Base-by-base conservation (phyloP, 768 basidiomycete species). In the Xanthoconium stramineum region DNA sequence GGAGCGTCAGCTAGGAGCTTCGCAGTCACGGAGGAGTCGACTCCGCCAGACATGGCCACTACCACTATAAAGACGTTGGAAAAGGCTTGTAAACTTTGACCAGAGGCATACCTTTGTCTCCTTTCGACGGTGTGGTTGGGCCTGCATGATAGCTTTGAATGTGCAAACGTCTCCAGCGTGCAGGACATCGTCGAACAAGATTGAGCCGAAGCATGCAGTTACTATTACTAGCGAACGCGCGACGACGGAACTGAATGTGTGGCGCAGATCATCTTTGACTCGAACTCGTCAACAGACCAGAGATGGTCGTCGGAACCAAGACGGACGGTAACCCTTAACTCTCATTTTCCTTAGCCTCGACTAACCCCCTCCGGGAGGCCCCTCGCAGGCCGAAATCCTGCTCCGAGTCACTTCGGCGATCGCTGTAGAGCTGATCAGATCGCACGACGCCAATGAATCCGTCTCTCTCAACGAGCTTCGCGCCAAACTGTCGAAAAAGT, bases 31-130 rank as follows among this genome's bases (percentile, higher is more conserved):
- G 91, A 93, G 6, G 94, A 96, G 69, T 98, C 95, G 13, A 98
- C 94, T 4, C 95, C 95, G 29, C 95, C 95, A 0, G 92, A 95
- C 90, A 97, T 94, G 20, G 90, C 93, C 9, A 96, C 83, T 7
- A 91, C 83, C 46, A 98, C 94, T 94, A 57, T 4, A 50, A 14
- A 19, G 19, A 52, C 39, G 17, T 53, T 20, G 40, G 40, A 53
- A 44, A 36, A 35, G 19, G 24, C 42, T 5, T 17, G 0, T 10
- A n/a, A 17, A 11, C 19, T 11, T 38, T 6, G 30, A 20, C 20
- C 11, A 9, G 13, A 4, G 37, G 32, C 52, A 7, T 46, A 57
- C 69, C 69, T 48, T 71, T 72, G 61, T 69, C 67, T 12, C 70
- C 70, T 46, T 55, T 71, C 6, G 35, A 53, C 11, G 71, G 71